phyloP scores from a whole-genome alignment of 2,329 filamentous ascomycete genomes.

The Diaporthe ilicicola region DNA sequence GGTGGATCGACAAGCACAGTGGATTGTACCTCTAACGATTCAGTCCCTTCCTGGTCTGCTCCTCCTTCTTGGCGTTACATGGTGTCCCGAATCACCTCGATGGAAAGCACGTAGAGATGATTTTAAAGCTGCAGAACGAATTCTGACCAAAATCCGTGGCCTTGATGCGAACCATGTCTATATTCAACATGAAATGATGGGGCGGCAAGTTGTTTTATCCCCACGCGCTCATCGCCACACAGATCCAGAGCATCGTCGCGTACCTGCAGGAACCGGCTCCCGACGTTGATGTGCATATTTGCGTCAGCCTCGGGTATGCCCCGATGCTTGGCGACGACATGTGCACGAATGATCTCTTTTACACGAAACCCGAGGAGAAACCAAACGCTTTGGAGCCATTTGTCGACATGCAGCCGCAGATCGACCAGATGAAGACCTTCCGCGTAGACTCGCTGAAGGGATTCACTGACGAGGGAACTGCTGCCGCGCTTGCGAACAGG shows the following conservation, averaged over 20 bases:
- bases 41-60: neutral
- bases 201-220: too few species aligned
- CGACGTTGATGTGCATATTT: constrained; percentile 29
- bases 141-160: constrained; percentile 2
- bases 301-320: constrained; percentile 33
- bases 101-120: constrained; percentile 13
- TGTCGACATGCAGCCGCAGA: constrained; percentile 33
- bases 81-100: constrained; percentile 10
- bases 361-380: constrained; percentile 29
- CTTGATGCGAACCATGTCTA: neutral
- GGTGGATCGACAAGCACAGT: neutral
- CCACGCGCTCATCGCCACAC: neutral
- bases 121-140: constrained; percentile 6
- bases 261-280: constrained; percentile 17
- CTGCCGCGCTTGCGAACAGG: constrained; percentile 28
- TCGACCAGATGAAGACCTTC: constrained; percentile 33
- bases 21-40: neutral
- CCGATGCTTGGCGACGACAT: constrained; percentile 20
- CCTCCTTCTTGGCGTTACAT: constrained; percentile 7
- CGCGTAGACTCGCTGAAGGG: constrained; percentile 31
- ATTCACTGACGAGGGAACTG: constrained; percentile 32
- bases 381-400: constrained; percentile 34
- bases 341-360: constrained; percentile 31
- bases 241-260: constrained; percentile 6
- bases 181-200: constrained; percentile 9